Evolutionary conservation across 345 rosid species (phyloP).

Genomic region (Durio zibethinus): DNA sequence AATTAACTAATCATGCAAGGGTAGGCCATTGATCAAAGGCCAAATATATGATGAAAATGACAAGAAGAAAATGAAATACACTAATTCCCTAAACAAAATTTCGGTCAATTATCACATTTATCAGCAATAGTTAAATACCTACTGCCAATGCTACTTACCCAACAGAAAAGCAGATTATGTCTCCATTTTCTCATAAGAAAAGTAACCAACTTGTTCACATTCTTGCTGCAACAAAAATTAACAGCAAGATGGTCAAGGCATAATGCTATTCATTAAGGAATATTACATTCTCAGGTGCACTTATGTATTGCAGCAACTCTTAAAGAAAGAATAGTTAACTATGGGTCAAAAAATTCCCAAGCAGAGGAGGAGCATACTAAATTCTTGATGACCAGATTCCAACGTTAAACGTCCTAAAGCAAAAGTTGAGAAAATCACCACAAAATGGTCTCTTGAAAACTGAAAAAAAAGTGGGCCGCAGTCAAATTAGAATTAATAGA

Average conservation of each 20-base stretch:
- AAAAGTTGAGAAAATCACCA: constrained; percentile 59
- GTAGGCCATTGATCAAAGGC: neutral
- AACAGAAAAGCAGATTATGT: constrained; percentile 48
- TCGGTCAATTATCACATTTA: neutral
- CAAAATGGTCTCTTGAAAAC: constrained; percentile 77
- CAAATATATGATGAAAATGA: neutral
- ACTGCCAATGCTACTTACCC: constrained; percentile 40
- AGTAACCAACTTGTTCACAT: constrained; percentile 32
- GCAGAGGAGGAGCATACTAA: constrained; percentile 38
- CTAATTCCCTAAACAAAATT: neutral
- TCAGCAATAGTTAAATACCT: neutral
- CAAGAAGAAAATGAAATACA: neutral
- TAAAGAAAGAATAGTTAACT: neutral
- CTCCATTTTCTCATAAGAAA: constrained; percentile 37
- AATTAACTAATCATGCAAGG: neutral
- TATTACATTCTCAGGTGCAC: neutral
- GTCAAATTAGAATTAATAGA: constrained; percentile 1
- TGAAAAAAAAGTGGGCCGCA: constrained; percentile 27
- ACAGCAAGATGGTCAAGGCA: constrained; percentile 6
- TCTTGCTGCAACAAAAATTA: constrained; percentile 38
- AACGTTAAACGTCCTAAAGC: constrained; percentile 77
- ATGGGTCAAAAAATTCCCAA: constrained; percentile 3
- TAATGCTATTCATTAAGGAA: neutral
- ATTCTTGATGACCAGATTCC: constrained; percentile 88
- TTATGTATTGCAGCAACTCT: neutral